Conservation (phyloP, 2,329 filamentous ascomycete genomes). For the Cordyceps cicadae region DNA sequence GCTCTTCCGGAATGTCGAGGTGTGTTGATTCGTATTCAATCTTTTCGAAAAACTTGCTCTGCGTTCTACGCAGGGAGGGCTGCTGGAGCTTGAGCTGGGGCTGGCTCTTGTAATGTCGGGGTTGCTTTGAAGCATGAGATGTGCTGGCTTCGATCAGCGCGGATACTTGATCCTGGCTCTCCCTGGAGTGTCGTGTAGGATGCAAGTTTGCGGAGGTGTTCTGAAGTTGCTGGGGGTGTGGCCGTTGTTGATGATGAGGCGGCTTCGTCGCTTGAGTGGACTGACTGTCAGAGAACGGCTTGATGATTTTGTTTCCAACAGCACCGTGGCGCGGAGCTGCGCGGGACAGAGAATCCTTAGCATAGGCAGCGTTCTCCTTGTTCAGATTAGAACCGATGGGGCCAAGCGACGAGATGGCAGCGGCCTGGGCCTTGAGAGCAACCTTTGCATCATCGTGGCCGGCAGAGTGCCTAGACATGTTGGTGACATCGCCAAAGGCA, state of each 20-base stretch:
- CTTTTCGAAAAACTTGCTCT: constrained; percentile 32
- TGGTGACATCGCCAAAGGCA: constrained; percentile 77
- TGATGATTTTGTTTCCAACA: constrained; percentile 12
- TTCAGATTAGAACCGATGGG: constrained; percentile 22
- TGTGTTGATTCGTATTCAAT: constrained; percentile 12
- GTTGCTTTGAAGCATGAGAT: constrained; percentile 22
- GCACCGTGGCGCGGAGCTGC: constrained; percentile 16
- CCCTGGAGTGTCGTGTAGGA: not conserved
- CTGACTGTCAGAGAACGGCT: constrained; percentile 9
- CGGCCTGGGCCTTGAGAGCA: constrained; percentile 22
- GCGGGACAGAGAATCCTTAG: constrained; percentile 16
- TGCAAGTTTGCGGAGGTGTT: constrained; percentile 14
- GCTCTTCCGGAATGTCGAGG: constrained; percentile 12
- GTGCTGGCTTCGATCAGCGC: not conserved
- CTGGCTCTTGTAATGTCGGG: constrained; percentile 47
- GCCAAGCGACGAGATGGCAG: constrained; percentile 19
- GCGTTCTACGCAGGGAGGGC: constrained; percentile 33
- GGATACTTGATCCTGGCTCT: not conserved
- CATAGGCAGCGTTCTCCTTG: constrained; percentile 36
- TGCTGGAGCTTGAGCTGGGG: constrained; percentile 40
- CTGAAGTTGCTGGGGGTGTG: constrained; percentile 5
- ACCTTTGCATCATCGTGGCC: constrained; percentile 28
- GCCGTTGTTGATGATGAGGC: constrained; percentile 3
- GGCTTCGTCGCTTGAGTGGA: not conserved
- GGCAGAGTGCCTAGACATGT: constrained; percentile 40